phyloP scores from a whole-genome alignment of 306 rosid genomes.

The Acacia acuminata region DNA sequence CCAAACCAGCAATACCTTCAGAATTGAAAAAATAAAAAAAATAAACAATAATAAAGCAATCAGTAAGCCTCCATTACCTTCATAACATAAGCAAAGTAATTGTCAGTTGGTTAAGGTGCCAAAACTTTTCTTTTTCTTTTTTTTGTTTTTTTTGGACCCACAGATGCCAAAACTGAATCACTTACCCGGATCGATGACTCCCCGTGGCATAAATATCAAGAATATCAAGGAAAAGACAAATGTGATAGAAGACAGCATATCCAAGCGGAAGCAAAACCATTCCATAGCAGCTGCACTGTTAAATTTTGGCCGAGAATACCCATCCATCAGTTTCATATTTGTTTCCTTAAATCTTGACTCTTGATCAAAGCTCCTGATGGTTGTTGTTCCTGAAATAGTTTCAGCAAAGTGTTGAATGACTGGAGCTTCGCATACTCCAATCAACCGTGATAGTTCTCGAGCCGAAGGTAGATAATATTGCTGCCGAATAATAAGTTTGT shows the following conservation, averaged over 20 bases:
- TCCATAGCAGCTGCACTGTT: constrained; percentile 51
- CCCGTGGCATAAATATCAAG: constrained; percentile 58
- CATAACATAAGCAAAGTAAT: constrained; percentile 7
- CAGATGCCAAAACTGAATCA: background rate
- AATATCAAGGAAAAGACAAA: constrained; percentile 57
- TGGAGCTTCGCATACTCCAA: constrained; percentile 76
- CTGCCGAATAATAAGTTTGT: constrained; percentile 1
- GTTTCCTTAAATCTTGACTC: constrained; percentile 57
- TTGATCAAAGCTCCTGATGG: constrained; percentile 66
- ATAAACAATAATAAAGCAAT: background rate
- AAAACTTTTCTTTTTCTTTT: background rate
- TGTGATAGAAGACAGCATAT: constrained; percentile 59
- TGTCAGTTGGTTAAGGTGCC: background rate
- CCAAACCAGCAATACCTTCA: constrained; percentile 71
- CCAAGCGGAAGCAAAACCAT: constrained; percentile 67
- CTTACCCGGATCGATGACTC: constrained; percentile 62
- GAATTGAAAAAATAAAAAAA: too few relatives aligned
- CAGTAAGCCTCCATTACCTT: background rate
- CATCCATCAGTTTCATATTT: constrained; percentile 65
- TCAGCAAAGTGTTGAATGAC: constrained; percentile 72
- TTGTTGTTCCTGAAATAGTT: constrained; percentile 68
- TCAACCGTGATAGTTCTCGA: constrained; percentile 63
- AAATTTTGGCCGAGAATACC: constrained; percentile 59
- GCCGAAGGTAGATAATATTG: constrained; percentile 40
- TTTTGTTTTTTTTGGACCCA: too few relatives aligned